Base-by-base conservation (phyloP, 768 basidiomycete genomes). In the Suillus spraguei region DNA sequence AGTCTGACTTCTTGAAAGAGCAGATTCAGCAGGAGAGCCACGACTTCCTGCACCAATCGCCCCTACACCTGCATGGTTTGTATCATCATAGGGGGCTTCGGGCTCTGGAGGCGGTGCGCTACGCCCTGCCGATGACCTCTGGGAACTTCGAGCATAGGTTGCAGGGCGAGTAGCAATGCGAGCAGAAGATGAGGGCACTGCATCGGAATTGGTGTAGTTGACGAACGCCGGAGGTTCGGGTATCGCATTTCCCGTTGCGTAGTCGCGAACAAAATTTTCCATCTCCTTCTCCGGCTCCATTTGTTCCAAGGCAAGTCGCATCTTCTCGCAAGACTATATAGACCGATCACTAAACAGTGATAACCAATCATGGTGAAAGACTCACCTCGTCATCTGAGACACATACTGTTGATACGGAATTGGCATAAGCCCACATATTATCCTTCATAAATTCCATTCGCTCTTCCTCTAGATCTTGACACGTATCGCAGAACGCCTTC, bases 381-480 rank as follows among this genome's bases (percentile, higher is more conserved):
- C 84, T 64, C 70, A 95, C 94, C 87, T 97, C 94, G 69, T 99
- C 97, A 72, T 99, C 97, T 13, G 88, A 80, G 20, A 99, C 96
- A 69, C 97, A 98, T 16, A 96, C 92, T 13, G 91, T 93, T 16
- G 96, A 97, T n/a, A 97, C 89, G 0, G 91, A 90, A 74, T 99
- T 99, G 0, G 97, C 95, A 74, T 94, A 98, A 8, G 87, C 86
- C 97, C 97, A 99, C 76, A 97, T 83, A 68, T 92, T 93, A 72
- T 96, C 94, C 78, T 97, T 98, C 80, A 91, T 88, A 73, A 97
- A 94, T 64, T 95, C 94, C 71, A 96, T 78, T n/a, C 97, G 85
- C 63, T 95, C 90, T 69, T 98, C 95, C 71, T 99, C 97, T 58
- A 97, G 78, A 78, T 99, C 97, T 76, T 99, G 97, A 65, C 94